Conservation (phyloP, 192 early-diverging fungal genomes). For the Coemansia sp. region DNA sequence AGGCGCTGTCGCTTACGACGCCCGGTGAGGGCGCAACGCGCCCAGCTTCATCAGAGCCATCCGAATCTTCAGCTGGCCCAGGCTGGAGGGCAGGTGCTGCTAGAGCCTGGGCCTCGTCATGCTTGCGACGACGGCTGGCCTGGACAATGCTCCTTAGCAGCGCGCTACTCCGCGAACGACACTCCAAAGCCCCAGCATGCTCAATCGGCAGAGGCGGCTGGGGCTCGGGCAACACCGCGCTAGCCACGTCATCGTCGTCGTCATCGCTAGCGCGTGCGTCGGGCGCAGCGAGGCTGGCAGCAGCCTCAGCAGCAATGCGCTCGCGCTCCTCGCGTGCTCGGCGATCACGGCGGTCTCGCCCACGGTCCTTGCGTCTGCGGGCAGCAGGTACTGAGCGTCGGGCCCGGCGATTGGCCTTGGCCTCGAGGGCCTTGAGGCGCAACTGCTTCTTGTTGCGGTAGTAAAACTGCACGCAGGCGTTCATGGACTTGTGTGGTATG, state of each 20-base stretch:
- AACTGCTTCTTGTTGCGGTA: conserved; percentile 77
- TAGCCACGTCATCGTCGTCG: neutral
- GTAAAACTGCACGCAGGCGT: conserved; percentile 73
- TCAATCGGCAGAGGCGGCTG: neutral
- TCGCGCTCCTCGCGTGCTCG: conserved; percentile 33
- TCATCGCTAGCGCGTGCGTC: conserved; percentile 8
- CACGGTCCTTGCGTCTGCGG: conserved; percentile 52
- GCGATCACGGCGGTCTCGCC: conserved; percentile 34
- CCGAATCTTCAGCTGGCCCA: neutral
- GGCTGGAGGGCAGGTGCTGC: neutral
- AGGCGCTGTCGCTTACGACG: neutral
- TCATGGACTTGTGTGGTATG: conserved; percentile 62
- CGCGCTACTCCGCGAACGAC: conserved; percentile 33
- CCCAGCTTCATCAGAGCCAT: neutral
- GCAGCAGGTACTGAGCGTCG: conserved; percentile 42
- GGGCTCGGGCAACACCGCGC: neutral
- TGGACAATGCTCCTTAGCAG: conserved; percentile 47
- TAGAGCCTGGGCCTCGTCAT: neutral
- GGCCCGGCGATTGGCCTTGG: conserved; percentile 27
- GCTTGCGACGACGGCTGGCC: conserved; percentile 41
- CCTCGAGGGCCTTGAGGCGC: conserved; percentile 65
- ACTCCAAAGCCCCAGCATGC: conserved; percentile 14
- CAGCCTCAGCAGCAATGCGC: conserved; percentile 31
- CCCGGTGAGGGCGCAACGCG: neutral
- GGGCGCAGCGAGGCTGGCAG: conserved; percentile 10